Evolutionary conservation across 2,329 filamentous ascomycete species (phyloP), one percentile per base, ranked within the genome.

Genomic region (Arachnopeziza araneosa): DNA sequence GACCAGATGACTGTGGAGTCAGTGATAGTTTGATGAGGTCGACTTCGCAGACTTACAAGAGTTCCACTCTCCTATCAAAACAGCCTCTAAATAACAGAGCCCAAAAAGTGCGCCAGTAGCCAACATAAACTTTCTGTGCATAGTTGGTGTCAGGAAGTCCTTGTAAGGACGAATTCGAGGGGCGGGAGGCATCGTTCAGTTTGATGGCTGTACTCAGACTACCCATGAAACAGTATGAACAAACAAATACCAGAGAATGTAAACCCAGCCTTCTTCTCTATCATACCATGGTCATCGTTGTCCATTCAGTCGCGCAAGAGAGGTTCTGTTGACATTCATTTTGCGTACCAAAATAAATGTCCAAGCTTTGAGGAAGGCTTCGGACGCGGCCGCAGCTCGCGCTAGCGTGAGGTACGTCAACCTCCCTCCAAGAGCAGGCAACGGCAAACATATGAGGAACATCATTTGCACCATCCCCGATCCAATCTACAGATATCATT

Each of bases 101-200:
- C 80, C 76, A 10, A 95, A 76, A 17, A 92, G 79, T 64, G 90
- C 78, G 17, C 83, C 81, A 54, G 89, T 88, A 14, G 91, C 91
- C 64, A 86, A 87, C 54, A 89, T 88, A 76, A 97, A 98, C 69
- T 92, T 85, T 69, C 90, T 83, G 75, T 98, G 93, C 65, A 97
- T 79, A 56, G 89, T 87, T 55, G 93, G 93, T 63, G 93, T 96
- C 67, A 97, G 78, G 74, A 96, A 96, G 77, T 96, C 91, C 79
- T 80, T 73, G 70, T 77, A 76, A 64, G 72, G 70, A 66, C 67
- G 72, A 66, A 70, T 70, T 66, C 68, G 63, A 52, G 63, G 61
- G 48, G 70, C 62, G 62, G 71, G 66, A 59, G 75, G 69, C 68
- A 71, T 71, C 58, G 6, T 44, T 44, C 6, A 14, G 10, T 44